Evolutionary conservation across 2,329 filamentous ascomycete species (phyloP).

Genomic region (Trichoderma asperellum): DNA sequence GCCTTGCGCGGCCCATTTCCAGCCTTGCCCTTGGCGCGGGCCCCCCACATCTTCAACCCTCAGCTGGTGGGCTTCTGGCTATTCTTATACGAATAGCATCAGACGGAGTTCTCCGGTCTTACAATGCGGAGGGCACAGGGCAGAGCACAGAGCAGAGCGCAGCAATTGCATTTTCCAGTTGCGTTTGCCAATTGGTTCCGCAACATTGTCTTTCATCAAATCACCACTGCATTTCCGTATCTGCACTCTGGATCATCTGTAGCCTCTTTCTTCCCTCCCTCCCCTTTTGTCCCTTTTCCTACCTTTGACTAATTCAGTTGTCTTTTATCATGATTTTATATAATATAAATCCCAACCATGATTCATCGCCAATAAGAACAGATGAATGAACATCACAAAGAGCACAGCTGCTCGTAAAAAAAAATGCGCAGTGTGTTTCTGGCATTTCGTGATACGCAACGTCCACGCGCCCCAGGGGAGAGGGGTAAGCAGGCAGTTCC

Average conservation of each 20-base stretch:
- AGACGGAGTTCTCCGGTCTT: neutral
- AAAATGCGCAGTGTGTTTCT: neutral
- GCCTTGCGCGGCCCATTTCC: neutral
- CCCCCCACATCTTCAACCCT: neutral
- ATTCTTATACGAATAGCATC: neutral
- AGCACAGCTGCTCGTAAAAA: neutral
- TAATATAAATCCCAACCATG: neutral
- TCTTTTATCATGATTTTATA: neutral
- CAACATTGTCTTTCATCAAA: neutral
- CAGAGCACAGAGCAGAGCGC: neutral
- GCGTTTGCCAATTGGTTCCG: neutral
- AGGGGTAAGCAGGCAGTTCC: conserved; percentile 58
- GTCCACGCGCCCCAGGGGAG: conserved; percentile 60
- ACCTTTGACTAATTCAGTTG: neutral
- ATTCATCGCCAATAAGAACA: neutral
- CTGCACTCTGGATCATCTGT: neutral
- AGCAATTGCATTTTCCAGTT: neutral
- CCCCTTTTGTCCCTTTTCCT: neutral
- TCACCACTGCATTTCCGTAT: neutral
- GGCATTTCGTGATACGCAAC: conserved; percentile 69
- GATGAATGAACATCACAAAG: neutral
- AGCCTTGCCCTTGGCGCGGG: neutral
- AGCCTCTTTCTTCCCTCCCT: neutral
- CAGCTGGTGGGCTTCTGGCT: neutral
- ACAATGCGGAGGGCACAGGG: neutral